Percentiles rank a stretch among this genome's conserved stretches.
Evolutionary conservation across 371 early-diverging fungal genomes (phyloP).

Genomic region (Capillidium heterosporum): DNA sequence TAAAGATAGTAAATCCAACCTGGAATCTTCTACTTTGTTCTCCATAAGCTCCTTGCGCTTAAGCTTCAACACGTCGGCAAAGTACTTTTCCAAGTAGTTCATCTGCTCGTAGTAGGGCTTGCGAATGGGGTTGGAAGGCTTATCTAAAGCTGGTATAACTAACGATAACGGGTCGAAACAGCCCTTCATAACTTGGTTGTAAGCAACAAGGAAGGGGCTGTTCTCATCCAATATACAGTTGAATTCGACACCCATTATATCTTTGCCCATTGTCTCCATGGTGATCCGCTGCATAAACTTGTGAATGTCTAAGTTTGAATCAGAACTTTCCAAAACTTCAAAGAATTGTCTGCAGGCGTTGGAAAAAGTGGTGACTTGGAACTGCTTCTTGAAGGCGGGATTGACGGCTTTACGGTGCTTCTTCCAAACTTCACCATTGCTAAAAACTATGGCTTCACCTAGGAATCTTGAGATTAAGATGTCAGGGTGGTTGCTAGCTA

Average conservation of each 20-base stretch:
- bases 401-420: slow-evolving; percentile 2
- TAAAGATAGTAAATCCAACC: too few species aligned
- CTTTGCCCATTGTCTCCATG: neutral
- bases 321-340: neutral
- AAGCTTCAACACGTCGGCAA: neutral
- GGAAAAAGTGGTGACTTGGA: neutral
- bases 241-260: neutral
- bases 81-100: neutral
- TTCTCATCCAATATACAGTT: neutral
- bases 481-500: neutral
- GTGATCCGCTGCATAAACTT: neutral
- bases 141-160: neutral
- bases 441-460: neutral
- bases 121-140: neutral
- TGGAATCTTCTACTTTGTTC: neutral
- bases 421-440: slow-evolving; percentile 3
- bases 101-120: neutral
- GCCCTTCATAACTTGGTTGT: neutral
- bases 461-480: neutral
- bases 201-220: neutral
- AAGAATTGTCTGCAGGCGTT: neutral
- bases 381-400: neutral
- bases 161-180: neutral
- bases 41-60: neutral
- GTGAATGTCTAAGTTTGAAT: slow-evolving; percentile 10